These are phyloP conservation scores for Nicotiana paniculata DNA, from an alignment of 257 asterid genomes.

Conservation along the genomic window DNA sequence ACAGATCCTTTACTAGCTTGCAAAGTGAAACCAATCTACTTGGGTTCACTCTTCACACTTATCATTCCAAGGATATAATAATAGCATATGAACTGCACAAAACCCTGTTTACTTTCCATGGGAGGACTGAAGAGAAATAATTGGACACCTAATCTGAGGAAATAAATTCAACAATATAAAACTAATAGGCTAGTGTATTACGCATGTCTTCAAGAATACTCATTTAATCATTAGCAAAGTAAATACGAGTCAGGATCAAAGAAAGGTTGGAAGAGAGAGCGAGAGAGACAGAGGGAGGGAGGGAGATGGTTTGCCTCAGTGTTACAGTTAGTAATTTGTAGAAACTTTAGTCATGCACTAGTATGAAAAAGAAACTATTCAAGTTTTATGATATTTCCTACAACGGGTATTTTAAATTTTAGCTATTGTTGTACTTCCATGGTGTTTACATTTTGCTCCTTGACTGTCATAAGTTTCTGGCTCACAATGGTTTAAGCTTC, in stretches of 20 bases:
- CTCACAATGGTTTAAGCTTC: neutral
- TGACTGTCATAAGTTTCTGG: neutral
- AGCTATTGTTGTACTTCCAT: neutral
- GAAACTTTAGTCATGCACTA: neutral
- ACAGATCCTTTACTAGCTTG: neutral
- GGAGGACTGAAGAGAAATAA: neutral
- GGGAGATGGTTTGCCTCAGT: neutral
- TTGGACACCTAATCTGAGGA: neutral
- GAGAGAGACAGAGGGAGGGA: neutral
- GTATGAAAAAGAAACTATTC: neutral
- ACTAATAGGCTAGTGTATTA: neutral
- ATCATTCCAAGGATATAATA: too few relatives aligned
- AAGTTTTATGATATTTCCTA: neutral
- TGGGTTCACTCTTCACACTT: too few relatives aligned
- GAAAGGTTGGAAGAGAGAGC: neutral
- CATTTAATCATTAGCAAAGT: neutral
- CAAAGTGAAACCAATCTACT: too few relatives aligned
- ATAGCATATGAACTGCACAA: neutral
- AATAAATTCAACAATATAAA: neutral
- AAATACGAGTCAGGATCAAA: neutral
- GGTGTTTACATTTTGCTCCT: neutral
- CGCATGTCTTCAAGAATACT: neutral
- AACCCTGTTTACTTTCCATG: neutral
- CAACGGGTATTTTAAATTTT: neutral
- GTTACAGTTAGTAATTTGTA: neutral